Evolutionary conservation across 2,329 filamentous ascomycete species (phyloP).

Genomic region (Tolypocladium ovalisporum): DNA sequence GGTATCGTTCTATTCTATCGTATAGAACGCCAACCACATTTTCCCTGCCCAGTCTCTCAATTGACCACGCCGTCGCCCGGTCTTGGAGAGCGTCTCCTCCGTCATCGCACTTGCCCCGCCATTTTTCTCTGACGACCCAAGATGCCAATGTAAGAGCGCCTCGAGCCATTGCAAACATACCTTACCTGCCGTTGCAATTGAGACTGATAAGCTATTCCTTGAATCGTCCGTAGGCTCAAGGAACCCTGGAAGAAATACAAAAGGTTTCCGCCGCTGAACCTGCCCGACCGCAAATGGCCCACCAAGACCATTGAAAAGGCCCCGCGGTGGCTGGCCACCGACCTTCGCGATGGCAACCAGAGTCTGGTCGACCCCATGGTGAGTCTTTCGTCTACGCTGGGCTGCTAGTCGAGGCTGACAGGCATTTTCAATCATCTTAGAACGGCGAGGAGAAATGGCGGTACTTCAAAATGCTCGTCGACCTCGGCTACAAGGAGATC

Average conservation of each 20-base stretch:
- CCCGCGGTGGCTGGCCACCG: slow-evolving; percentile 82
- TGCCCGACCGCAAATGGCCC: slow-evolving; percentile 73
- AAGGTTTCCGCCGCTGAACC: slow-evolving; percentile 45
- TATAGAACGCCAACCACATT: background rate
- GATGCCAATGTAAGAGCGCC: slow-evolving; percentile 6
- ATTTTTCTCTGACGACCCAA: slow-evolving; percentile 1
- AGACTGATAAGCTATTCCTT: background rate
- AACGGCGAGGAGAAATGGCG: slow-evolving; percentile 90
- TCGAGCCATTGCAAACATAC: background rate
- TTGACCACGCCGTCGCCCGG: background rate
- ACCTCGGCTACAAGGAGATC: slow-evolving; percentile 95
- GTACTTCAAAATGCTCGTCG: slow-evolving; percentile 89
- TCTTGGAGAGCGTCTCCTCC: background rate
- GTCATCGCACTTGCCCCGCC: slow-evolving; percentile 1
- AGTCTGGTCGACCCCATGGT: slow-evolving; percentile 89
- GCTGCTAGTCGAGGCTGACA: background rate
- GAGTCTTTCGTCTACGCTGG: slow-evolving; percentile 7
- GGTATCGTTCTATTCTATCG: background rate
- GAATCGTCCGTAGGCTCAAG: slow-evolving; percentile 45
- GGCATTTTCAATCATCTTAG: slow-evolving; percentile 27
- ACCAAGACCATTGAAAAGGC: slow-evolving; percentile 72
- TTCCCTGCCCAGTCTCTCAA: background rate
- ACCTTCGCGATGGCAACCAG: slow-evolving; percentile 83
- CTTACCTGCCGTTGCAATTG: background rate
- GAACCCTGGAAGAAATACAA: slow-evolving; percentile 71